Base-by-base conservation (phyloP, 768 basidiomycete species). In the Termitomyces sp. region DNA sequence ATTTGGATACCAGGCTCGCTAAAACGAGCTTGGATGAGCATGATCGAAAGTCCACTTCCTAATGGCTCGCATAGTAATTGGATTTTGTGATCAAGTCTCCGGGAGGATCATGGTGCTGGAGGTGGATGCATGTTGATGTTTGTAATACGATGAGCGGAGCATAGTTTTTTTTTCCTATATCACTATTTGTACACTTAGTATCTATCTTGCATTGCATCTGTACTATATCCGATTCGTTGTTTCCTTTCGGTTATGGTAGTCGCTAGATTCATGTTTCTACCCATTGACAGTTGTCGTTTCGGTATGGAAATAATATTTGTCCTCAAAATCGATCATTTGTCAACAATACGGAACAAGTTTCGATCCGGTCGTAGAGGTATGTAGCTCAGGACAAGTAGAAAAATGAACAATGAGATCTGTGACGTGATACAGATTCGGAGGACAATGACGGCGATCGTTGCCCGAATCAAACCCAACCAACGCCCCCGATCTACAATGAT, bases 1-100 rank as follows among this genome's bases (percentile, higher is more conserved):
- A 72, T 50, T 55, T 77, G 18, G 43, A 61, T 32, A 70, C 60
- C 55, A 68, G 68, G 64, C 55, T 75, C 64, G 74, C 73, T 0
- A 69, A 66, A 46, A 61, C 71, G 20, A 73, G 64, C 55, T 62
- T 76, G 54, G 56, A 56, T 18, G 66, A 72, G 53, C 64, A 58
- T 32, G 61, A 61, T 48, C 49, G 57, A 50, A 56, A 63, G 61
- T 30, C 26, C 18, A 16, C 26, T 6, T 30, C 28, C 12, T 54
- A 32, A 32, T 20, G n/a, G n/a, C 5, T 32, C 43, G 5, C 20
- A 18, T n/a, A 20, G 23, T 3, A 2, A 2, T 52, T 28, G 36
- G 28, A 7, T 12, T 18, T 28, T 13, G 3, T 53, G 32, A 32
- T 32, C 3, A n/a, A 43, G n/a, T 10, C 9, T 43, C 4, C 2